Evolutionary conservation across 1,284 basidiomycete species (phyloP), one percentile per base, ranked within the genome.

Genomic region (Omphalotus olearius): DNA sequence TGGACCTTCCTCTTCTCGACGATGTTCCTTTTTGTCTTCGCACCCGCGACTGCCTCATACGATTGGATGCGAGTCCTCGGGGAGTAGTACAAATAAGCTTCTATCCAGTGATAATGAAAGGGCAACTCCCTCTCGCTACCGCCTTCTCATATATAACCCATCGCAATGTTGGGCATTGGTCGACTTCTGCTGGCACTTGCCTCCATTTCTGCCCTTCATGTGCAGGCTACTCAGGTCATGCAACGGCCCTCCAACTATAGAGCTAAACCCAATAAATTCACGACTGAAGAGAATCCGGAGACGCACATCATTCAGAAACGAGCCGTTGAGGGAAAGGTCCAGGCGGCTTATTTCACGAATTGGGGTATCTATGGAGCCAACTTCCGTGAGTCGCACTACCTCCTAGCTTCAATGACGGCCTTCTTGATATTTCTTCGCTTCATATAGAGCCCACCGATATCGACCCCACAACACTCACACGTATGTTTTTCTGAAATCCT

Each of bases 291-390:
- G 41, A 58, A 73, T 56, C 68, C 73, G 9, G 66, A 69, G 48
- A 68, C 71, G 14, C 64, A 72, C 41, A 63, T 66, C 18, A 67
- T 82, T 37, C 71, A 75, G 48, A 76, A 73, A 57, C 72, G 76
- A 43, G 73, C 61, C 25, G 9, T 3, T 33, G 70, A 25, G n/a
- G 16, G 69, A 18, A 84, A 85, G 59, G 73, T 68, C n/a, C 69
- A 67, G 54, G 74, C 77, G 18, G 84, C 76, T 1, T 87, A 87
- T 66, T 87, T 85, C 65, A 80, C 83, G 1, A 82, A 86, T 67
- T 82, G 83, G 78, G 45, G 56, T 18, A 92, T 93, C 59, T 93
- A 92, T 65, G 86, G 77, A 35, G 82, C 88, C 55, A 85, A 90
- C 64, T 93, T 86, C 72, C 79, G 83, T 86, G 58, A 59, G 78